phyloP scores from a whole-genome alignment of 2,329 filamentous ascomycete species.

The Microcyclospora tardicrescens region DNA sequence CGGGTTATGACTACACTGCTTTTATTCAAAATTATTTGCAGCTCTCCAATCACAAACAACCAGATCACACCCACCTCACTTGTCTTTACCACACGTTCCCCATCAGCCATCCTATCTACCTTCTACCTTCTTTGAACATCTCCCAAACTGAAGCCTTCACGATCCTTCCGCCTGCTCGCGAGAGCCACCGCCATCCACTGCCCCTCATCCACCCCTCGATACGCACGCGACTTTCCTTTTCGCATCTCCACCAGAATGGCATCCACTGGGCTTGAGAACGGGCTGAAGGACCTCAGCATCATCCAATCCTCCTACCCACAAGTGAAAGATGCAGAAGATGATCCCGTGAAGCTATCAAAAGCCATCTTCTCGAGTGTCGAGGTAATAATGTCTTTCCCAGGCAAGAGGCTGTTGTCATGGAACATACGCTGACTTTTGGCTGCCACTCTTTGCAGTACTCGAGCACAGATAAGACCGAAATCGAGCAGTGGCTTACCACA shows the following conservation, averaged over 20 bases:
- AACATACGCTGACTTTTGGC: background rate
- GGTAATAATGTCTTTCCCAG: constrained; percentile 5
- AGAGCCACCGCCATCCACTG: constrained; percentile 6
- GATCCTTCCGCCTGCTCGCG: constrained; percentile 10
- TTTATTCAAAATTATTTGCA: too few species aligned
- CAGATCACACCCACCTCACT: too few species aligned
- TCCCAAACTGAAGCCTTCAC: constrained; percentile 15
- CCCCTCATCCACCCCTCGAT: background rate
- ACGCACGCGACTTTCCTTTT: background rate
- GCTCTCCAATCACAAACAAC: too few species aligned
- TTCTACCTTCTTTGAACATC: background rate
- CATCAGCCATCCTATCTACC: too few species aligned
- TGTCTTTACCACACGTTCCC: too few species aligned
- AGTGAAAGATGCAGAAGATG: constrained; percentile 17
- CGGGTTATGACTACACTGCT: too few species aligned
- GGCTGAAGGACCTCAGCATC: constrained; percentile 16
- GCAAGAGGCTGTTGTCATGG: constrained; percentile 6
- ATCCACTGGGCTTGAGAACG: constrained; percentile 19
- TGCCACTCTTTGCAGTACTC: constrained; percentile 48
- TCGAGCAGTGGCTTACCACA: constrained; percentile 77
- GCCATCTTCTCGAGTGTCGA: constrained; percentile 21
- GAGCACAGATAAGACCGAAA: constrained; percentile 68
- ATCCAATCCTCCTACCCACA: constrained; percentile 23
- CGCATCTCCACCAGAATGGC: constrained; percentile 15
- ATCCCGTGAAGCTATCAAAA: constrained; percentile 23